Evolutionary conservation across 2,329 filamentous ascomycete genomes (phyloP), one percentile per base, ranked within the genome.

Genomic region (Endoconidiophora polonica): DNA sequence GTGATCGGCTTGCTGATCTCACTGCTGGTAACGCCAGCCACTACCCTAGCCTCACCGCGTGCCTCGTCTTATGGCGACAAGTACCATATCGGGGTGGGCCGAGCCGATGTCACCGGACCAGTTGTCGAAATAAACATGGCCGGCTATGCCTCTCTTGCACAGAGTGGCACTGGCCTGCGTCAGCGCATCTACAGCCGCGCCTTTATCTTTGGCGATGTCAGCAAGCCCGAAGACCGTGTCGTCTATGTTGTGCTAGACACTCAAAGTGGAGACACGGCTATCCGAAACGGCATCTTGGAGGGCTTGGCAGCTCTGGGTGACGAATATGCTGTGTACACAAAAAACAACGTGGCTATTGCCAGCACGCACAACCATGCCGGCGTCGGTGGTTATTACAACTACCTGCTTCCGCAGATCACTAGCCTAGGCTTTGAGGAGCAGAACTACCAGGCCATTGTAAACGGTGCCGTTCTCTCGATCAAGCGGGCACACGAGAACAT

Each of bases 311-410:
- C 66, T 0, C 65, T 93, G 18, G 87, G 86, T 0, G 65, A 70
- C 4, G 79, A 83, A 3, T 94, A 88, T 61, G 68, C 77, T 14
- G 67, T 83, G 49, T 93, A 94, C 62, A 77, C 74, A 44, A 76
- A 83, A 58, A 73, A 81, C 56, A 94, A 93, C 57, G 67, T 94
- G 16, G 88, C 88, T n/a, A 74, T 95, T 16, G 91, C 84, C 1
- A 88, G 86, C 33, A 94, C 88, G 0, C 88, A 95, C 61, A 90
- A 84, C 2, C 88, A 95, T 65, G 82, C 86, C 16, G 87, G 86
- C 0, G 87, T 88, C 0, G 88, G 85, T 3, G 88, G 83, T 14
- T 95, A 86, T 86, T 71, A 91, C 60, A 94, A 94, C 62, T 94
- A 94, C 59, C 72, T 94, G 7, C 69, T 95, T 12, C 88, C 87